Evolutionary conservation across 116 monocot species (phyloP).

Genomic region (Dioscorea cayenensis): DNA sequence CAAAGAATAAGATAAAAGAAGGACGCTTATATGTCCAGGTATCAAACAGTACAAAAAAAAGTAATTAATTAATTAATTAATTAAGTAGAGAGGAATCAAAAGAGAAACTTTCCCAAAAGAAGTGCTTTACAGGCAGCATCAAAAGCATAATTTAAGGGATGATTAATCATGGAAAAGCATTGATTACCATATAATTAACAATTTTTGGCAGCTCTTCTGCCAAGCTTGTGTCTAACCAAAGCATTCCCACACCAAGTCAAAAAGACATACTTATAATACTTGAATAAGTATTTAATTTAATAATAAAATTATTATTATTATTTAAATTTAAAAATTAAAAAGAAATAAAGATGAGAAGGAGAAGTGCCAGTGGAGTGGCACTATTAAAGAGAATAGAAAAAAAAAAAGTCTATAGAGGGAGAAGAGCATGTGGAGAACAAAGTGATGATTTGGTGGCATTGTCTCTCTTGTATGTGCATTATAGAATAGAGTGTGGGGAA

Average conservation of each 20-base stretch:
- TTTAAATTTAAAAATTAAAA: not conserved
- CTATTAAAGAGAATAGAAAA: not conserved
- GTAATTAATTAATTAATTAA: too few species aligned
- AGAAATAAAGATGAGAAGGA: not conserved
- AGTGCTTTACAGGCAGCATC: not conserved
- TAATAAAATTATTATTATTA: not conserved
- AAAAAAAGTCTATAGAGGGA: too few species aligned
- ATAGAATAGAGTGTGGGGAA: too few species aligned
- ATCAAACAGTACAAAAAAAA: not conserved
- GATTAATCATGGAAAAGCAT: conserved; percentile 5
- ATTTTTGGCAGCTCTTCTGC: conserved; percentile 23
- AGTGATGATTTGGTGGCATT: conserved; percentile 1
- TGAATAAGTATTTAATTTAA: not conserved
- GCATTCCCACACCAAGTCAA: conserved; percentile 19
- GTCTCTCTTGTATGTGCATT: not conserved
- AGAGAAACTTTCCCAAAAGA: not conserved
- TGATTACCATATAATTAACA: conserved; percentile 29
- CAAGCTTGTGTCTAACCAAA: conserved; percentile 12
- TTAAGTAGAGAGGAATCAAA: not conserved
- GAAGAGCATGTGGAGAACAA: not conserved
- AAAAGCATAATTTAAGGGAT: conserved; percentile 1
- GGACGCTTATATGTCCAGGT: not conserved
- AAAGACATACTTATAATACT: not conserved
- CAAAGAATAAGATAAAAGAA: not conserved
- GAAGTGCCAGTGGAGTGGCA: not conserved